Conservation (phyloP, 176 grass and related monocot genomes). For the Stipa capillata region DNA sequence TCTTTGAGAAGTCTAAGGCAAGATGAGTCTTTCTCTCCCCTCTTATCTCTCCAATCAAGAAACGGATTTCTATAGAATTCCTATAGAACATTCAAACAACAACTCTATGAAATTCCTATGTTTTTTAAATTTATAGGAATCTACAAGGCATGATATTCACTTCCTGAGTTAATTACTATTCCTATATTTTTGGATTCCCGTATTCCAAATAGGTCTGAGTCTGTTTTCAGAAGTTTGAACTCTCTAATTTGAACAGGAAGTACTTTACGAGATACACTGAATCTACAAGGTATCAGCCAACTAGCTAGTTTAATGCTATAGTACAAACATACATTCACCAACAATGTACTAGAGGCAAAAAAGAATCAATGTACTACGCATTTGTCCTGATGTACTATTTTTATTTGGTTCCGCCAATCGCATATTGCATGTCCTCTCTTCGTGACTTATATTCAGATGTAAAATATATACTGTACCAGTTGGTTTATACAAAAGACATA, state of each 20-base stretch:
- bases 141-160: no score
- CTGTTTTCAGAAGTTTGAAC: not conserved
- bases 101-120: no score
- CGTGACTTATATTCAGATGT: not conserved
- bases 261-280: slow-evolving; percentile 16
- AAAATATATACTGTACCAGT: no score
- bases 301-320: not conserved
- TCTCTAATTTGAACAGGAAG: not conserved
- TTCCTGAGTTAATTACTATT: no score
- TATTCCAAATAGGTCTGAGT: no score
- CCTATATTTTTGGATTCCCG: no score
- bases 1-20: no score
- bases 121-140: no score
- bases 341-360: not conserved
- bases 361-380: not conserved
- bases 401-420: not conserved
- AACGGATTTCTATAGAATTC: no score
- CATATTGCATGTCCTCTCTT: not conserved
- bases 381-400: not conserved
- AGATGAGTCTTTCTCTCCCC: no score
- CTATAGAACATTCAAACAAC: no score
- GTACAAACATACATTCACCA: not conserved
- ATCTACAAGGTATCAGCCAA: not conserved
- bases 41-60: no score
- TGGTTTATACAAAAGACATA: not conserved